These are phyloP conservation scores for Arthroderma sp. DNA, from an alignment of 2,329 filamentous ascomycete genomes.

Conservation along the genomic window DNA sequence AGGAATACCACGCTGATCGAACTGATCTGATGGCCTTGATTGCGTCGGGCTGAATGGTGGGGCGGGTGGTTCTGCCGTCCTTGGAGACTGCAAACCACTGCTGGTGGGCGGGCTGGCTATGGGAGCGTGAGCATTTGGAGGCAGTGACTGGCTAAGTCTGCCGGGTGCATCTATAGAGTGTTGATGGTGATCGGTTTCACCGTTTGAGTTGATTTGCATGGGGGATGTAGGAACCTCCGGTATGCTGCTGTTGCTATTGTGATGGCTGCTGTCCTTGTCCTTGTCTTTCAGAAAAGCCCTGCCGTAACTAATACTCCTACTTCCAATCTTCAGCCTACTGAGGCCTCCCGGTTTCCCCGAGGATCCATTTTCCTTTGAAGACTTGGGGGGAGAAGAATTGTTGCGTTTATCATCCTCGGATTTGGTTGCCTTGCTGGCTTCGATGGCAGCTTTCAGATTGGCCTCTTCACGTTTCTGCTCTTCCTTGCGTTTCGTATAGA, in stretches of 20 bases:
- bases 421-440: slow-evolving; percentile 52
- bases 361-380: slow-evolving; percentile 29
- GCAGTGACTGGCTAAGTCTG: background rate
- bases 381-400: slow-evolving; percentile 10
- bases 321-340: slow-evolving; percentile 54
- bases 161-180: background rate
- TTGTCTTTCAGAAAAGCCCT: slow-evolving; percentile 41
- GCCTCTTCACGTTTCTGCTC: slow-evolving; percentile 47
- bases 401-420: slow-evolving; percentile 36
- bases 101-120: background rate
- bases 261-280: slow-evolving; percentile 17
- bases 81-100: background rate
- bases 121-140: background rate
- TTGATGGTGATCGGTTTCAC: background rate
- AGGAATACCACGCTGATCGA: background rate
- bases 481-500: slow-evolving; percentile 43
- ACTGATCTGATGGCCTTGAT: background rate
- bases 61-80: background rate
- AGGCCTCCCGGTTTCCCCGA: slow-evolving; percentile 34
- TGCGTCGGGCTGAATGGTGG: background rate
- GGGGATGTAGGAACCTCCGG: no score
- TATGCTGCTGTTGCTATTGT: no score
- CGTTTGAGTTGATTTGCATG: background rate
- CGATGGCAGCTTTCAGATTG: slow-evolving; percentile 50
- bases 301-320: slow-evolving; percentile 59